These are phyloP conservation scores for Geranium brycei DNA, from an alignment of 345 rosid genomes.

Conservation along the genomic window DNA sequence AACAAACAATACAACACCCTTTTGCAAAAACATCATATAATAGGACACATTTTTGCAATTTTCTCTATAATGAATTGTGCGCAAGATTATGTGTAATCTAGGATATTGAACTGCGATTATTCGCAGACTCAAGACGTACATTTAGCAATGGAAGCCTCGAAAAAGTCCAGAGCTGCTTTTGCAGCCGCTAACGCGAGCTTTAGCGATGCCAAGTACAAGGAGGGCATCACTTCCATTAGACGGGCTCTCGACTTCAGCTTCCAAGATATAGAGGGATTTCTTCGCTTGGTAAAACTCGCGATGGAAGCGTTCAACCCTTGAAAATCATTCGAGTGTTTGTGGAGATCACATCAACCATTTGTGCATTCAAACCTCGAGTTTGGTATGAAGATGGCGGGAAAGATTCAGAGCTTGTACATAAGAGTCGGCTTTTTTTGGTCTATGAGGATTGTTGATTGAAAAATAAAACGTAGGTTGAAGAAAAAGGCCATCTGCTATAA, in stretches of 20 bases:
- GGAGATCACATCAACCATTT: conserved; percentile 11
- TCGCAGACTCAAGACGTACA: conserved; percentile 69
- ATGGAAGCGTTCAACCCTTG: conserved; percentile 59
- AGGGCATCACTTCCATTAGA: conserved; percentile 51
- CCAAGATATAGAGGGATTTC: conserved; percentile 74
- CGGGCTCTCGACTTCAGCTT: conserved; percentile 87
- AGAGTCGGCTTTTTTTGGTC: conserved; percentile 10
- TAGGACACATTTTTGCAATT: too few species aligned
- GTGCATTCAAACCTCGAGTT: not conserved
- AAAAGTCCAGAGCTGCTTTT: conserved; percentile 61
- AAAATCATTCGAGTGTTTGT: conserved; percentile 13
- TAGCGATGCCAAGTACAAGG: conserved; percentile 45
- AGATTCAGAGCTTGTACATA: conserved; percentile 10
- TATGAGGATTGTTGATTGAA: conserved; percentile 17
- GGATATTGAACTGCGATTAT: conserved; percentile 10
- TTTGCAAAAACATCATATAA: too few species aligned
- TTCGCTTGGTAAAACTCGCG: conserved; percentile 72
- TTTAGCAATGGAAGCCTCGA: conserved; percentile 94
- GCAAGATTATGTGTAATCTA: not conserved
- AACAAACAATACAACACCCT: too few species aligned
- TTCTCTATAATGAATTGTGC: too few species aligned
- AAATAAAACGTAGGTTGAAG: conserved; percentile 6
- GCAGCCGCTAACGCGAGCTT: conserved; percentile 38
- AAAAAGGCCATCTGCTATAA: conserved; percentile 10
- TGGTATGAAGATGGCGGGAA: conserved; percentile 7